phyloP scores from a whole-genome alignment of 1,139 yeast species.

The Kodamaea sp. region DNA sequence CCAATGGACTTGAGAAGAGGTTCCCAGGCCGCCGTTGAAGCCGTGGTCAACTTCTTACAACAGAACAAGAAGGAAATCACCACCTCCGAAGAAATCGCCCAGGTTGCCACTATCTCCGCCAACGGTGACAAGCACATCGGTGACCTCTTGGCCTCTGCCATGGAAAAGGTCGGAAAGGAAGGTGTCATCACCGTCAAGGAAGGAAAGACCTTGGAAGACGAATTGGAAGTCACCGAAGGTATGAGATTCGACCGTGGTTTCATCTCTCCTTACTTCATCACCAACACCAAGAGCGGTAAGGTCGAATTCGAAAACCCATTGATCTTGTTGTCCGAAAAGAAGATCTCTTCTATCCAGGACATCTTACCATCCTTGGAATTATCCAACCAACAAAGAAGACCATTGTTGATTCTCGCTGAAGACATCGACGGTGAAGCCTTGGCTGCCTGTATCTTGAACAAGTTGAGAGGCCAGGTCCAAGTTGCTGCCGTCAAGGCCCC shows the following conservation, averaged over 20 bases:
- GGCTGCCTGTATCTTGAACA: slow-evolving; percentile 98
- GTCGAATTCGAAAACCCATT: slow-evolving; percentile 97
- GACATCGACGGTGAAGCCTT: slow-evolving; percentile 98
- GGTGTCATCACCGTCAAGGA: slow-evolving; percentile 98
- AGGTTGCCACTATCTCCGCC: slow-evolving; percentile 98
- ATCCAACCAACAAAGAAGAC: slow-evolving; percentile 94
- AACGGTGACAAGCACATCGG: slow-evolving; percentile 97
- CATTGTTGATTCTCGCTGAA: slow-evolving; percentile 92
- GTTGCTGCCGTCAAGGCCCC: slow-evolving; percentile 99
- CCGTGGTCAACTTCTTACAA: slow-evolving; percentile 87
- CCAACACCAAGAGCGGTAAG: slow-evolving; percentile 94
- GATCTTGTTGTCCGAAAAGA: slow-evolving; percentile 88
- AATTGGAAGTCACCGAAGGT: slow-evolving; percentile 97
- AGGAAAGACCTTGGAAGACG: slow-evolving; percentile 96
- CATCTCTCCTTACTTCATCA: slow-evolving; percentile 97
- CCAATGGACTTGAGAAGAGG: slow-evolving; percentile 99
- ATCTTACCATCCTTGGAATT: slow-evolving; percentile 92
- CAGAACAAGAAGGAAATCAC: slow-evolving; percentile 95
- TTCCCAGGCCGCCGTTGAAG: slow-evolving; percentile 97
- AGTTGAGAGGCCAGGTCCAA: slow-evolving; percentile 98
- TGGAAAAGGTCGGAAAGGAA: slow-evolving; percentile 99
- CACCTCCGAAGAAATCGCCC: slow-evolving; percentile 96
- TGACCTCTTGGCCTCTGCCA: slow-evolving; percentile 88
- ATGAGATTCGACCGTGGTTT: slow-evolving; percentile 99
- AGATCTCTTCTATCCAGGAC: slow-evolving; percentile 90